Base-by-base conservation (phyloP, 2,329 filamentous ascomycete genomes). In the Fusarium sp. region DNA sequence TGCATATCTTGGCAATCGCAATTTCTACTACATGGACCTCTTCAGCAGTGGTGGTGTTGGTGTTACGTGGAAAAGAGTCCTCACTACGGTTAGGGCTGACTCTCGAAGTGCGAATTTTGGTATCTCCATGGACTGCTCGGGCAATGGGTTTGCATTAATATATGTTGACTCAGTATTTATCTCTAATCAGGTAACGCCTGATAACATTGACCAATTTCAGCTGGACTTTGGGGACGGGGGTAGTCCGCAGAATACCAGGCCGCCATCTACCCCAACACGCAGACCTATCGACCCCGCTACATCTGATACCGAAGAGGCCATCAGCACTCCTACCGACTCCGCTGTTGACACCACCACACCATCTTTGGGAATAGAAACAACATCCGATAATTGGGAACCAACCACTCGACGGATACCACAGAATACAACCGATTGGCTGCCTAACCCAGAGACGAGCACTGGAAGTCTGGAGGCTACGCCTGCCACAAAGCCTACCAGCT, bases 161-260 rank as follows among this genome's bases (percentile, higher is more conserved):
- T 50, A 64, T 11, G n/a, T 67, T 1, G 58, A 67, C 25, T 56
- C 58, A 3, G 29, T 67, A 5, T 67, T 67, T 7, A 9, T 67
- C 2, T 67, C 53, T 3, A 67, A 67, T 2, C 14, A 67, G 8
- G 63, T 67, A 1, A 67, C 58, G 0, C 41, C 58, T 5, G 41
- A 55, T 5, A 64, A 51, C 1, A 67, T 67, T 5, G 49, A 64
- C 5, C 17, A 43, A 3, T 58, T 60, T 11, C 25, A 49, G 6
- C 37, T 67, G 3, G 17, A 52, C 4, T 67, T 67, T 50, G 41
- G 35, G 4, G 27, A 58, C 9, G 9, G 6, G 5, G 11, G 27
- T 11, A 20, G 6, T 6, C 21, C 13, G 4, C 17, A 17, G 49
- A 35, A 20, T 2, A 20, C 23, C 14, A n/a, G 14, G 3, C 8